A percentile compares a stretch with the other conserved stretches of the same genome.
Conservation (phyloP, 2,329 filamentous ascomycete species). For the Arthrobotrys megalospora region DNA sequence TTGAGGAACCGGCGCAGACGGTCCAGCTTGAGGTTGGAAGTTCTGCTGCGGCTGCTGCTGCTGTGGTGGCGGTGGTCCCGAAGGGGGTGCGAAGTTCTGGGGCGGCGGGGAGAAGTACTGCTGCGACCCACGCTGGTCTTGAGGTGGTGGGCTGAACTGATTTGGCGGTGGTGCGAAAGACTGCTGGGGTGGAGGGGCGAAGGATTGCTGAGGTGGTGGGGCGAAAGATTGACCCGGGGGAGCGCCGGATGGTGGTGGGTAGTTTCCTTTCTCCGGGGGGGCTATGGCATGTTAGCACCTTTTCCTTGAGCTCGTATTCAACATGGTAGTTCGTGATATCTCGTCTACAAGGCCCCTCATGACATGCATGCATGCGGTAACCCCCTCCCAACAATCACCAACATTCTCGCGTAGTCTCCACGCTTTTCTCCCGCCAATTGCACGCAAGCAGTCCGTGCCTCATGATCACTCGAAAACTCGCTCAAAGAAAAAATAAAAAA, state of each 20-base stretch:
- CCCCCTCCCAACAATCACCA: slow-evolving; percentile 23
- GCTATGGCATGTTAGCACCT: slow-evolving; percentile 14
- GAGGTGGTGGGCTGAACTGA: slow-evolving; percentile 62
- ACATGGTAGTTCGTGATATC: slow-evolving; percentile 1
- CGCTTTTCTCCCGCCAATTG: background rate
- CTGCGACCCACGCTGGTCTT: slow-evolving; percentile 61
- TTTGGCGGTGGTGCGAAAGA: slow-evolving; percentile 65
- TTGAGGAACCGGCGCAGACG: slow-evolving; percentile 65
- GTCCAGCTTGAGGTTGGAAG: slow-evolving; percentile 65
- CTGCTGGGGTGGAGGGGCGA: slow-evolving; percentile 70
- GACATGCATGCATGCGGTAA: slow-evolving; percentile 44
- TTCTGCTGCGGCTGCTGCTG: slow-evolving; percentile 65
- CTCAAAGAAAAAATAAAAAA: background rate
- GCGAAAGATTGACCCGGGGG: slow-evolving; percentile 63
- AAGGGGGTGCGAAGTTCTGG: slow-evolving; percentile 59
- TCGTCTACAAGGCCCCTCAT: background rate
- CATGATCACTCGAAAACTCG: background rate
- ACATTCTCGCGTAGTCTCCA: slow-evolving; percentile 28
- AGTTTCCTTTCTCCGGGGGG: slow-evolving; percentile 60
- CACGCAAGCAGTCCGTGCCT: slow-evolving; percentile 7
- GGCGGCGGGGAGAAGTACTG: slow-evolving; percentile 65
- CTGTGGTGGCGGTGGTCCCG: slow-evolving; percentile 64
- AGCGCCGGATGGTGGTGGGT: slow-evolving; percentile 57
- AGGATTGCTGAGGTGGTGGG: slow-evolving; percentile 68
- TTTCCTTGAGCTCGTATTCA: slow-evolving; percentile 3